Evolutionary conservation across 2,329 filamentous ascomycete genomes (phyloP).

Genomic region (Venturia effusa): DNA sequence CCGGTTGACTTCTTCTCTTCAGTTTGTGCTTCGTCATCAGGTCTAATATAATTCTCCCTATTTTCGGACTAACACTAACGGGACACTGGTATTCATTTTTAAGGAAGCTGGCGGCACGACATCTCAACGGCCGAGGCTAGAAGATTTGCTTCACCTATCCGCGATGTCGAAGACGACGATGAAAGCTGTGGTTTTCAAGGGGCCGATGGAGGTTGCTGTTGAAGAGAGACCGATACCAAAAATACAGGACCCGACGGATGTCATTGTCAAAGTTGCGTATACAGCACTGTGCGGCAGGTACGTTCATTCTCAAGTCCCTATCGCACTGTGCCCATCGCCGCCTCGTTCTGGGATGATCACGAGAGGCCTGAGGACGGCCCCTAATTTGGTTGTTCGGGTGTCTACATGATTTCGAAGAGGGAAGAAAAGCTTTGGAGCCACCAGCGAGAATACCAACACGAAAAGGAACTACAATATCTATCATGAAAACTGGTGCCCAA

Average conservation of each 20-base stretch:
- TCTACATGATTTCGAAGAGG: background rate
- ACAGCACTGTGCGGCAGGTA: conserved; percentile 84
- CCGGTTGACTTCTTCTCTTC: background rate
- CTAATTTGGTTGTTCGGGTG: too few relatives aligned
- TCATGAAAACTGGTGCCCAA: background rate
- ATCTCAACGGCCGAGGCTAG: background rate
- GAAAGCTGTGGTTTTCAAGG: conserved; percentile 84
- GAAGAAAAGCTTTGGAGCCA: background rate
- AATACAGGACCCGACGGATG: conserved; percentile 59
- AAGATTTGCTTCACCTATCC: too few relatives aligned
- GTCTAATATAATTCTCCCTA: background rate
- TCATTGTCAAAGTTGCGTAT: conserved; percentile 73
- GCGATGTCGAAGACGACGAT: conserved; percentile 44
- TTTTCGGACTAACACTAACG: background rate
- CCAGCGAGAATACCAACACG: background rate
- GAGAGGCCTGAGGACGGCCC: too few relatives aligned
- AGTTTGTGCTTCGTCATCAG: background rate
- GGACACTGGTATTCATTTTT: background rate
- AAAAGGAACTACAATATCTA: background rate
- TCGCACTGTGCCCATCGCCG: too few relatives aligned
- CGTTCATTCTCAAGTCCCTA: conserved; percentile 21
- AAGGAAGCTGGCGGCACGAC: background rate
- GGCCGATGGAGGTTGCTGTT: conserved; percentile 60
- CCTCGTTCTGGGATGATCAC: too few relatives aligned
- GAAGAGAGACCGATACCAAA: conserved; percentile 71